These are phyloP conservation scores for Penicillium digitatum DNA, from an alignment of 2,329 filamentous ascomycete species.

Conservation along the genomic window DNA sequence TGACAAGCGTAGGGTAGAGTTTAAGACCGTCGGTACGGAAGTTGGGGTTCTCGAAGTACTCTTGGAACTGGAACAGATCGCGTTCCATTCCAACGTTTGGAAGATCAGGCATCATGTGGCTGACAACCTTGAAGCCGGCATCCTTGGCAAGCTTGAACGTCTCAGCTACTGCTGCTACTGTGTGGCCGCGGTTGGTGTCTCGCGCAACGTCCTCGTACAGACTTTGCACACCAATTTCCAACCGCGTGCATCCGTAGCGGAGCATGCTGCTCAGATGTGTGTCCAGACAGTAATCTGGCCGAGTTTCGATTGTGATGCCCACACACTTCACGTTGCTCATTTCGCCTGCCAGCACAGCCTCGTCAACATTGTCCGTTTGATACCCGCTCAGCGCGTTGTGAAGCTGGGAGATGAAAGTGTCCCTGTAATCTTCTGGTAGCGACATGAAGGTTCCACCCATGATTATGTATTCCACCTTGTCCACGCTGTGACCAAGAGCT, in stretches of 20 bases:
- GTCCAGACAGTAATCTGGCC: constrained; percentile 93
- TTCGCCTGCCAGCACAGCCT: constrained; percentile 88
- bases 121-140: constrained; percentile 97
- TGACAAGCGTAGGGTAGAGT: constrained; percentile 96
- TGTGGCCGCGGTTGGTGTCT: constrained; percentile 95
- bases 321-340: constrained; percentile 98
- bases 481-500: constrained; percentile 89
- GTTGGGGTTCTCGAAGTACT: constrained; percentile 95
- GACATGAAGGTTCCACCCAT: constrained; percentile 99
- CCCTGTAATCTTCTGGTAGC: constrained; percentile 77
- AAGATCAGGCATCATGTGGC: constrained; percentile 99
- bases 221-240: constrained; percentile 94
- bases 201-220: constrained; percentile 97
- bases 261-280: constrained; percentile 96
- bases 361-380: constrained; percentile 88
- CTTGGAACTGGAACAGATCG: constrained; percentile 91
- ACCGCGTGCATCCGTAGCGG: constrained; percentile 90
- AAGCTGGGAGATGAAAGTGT: constrained; percentile 90
- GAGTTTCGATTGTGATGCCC: constrained; percentile 95
- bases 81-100: constrained; percentile 98
- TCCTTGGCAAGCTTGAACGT: constrained; percentile 98
- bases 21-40: constrained; percentile 97
- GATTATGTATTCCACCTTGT: constrained; percentile 99
- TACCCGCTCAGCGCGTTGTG: constrained; percentile 97
- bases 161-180: constrained; percentile 89